phyloP scores from a whole-genome alignment of 495 filamentous ascomycete species.

The Cairneyella variabilis region DNA sequence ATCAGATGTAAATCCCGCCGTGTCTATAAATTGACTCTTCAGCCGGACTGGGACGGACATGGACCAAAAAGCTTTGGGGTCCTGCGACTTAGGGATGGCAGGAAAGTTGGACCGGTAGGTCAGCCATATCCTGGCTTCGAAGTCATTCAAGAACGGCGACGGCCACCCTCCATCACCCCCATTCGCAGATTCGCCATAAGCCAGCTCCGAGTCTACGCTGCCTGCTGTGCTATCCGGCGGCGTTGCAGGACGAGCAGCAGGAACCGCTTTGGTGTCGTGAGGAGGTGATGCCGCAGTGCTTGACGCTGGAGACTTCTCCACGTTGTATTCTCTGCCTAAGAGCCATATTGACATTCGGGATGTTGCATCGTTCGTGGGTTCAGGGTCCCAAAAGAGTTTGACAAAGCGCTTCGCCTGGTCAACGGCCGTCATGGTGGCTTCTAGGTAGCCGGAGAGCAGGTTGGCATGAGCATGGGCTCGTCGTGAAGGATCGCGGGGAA shows the following conservation, averaged over 20 bases:
- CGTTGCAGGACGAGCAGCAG: slow-evolving; percentile 27
- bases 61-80: slow-evolving; percentile 60
- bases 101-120: slow-evolving; percentile 90
- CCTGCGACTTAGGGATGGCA: slow-evolving; percentile 73
- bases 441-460: neutral
- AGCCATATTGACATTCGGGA: slow-evolving; percentile 79
- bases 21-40: slow-evolving; percentile 73
- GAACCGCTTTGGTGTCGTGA: neutral
- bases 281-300: neutral
- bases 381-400: slow-evolving; percentile 93
- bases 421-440: slow-evolving; percentile 50
- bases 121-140: slow-evolving; percentile 93
- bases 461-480: neutral
- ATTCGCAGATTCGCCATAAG: slow-evolving; percentile 38
- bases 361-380: slow-evolving; percentile 76
- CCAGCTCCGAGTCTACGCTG: slow-evolving; percentile 45
- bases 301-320: slow-evolving; percentile 4
- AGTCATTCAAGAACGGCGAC: slow-evolving; percentile 79
- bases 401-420: slow-evolving; percentile 76
- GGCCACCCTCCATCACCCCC: slow-evolving; percentile 71
- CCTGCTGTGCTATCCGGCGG: slow-evolving; percentile 39
- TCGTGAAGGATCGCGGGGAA: slow-evolving; percentile 5
- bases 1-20: slow-evolving; percentile 85
- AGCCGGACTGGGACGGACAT: slow-evolving; percentile 86
- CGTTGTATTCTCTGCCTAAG: slow-evolving; percentile 68